These are phyloP conservation scores for Eragrostis tef DNA, from an alignment of 202 grass and related monocot genomes.

Conservation along the genomic window DNA sequence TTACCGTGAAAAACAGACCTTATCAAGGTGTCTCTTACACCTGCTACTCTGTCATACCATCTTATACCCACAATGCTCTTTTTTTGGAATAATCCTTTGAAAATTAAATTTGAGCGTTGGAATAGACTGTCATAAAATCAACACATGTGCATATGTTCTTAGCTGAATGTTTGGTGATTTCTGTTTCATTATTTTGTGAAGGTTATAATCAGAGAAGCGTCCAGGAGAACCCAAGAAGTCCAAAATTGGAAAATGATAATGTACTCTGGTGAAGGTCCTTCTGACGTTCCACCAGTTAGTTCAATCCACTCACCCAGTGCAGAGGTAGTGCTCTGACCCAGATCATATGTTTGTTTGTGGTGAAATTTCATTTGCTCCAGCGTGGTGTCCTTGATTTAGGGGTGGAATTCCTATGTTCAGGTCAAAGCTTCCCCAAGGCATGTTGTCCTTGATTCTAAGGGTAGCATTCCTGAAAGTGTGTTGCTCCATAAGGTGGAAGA, in stretches of 20 bases:
- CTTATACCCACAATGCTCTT: no score
- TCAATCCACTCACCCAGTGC: conserved; percentile 50
- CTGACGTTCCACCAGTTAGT: conserved; percentile 46
- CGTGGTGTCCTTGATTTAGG: not conserved
- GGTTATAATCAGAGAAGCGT: conserved; percentile 68
- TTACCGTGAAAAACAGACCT: no score
- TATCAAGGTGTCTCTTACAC: no score
- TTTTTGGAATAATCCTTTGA: not conserved
- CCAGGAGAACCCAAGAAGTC: conserved; percentile 52
- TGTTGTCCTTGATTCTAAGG: conserved; percentile 26
- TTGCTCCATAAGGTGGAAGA: conserved; percentile 68
- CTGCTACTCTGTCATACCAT: no score
- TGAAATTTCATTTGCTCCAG: conserved; percentile 20
- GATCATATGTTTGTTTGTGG: conserved; percentile 1
- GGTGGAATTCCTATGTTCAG: conserved; percentile 32
- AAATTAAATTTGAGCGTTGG: not conserved
- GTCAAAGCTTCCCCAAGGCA: conserved; percentile 48
- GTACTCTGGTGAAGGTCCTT: conserved; percentile 49
- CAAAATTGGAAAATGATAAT: conserved; percentile 36
- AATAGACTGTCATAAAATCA: not conserved
- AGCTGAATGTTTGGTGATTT: conserved; percentile 13
- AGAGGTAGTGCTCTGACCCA: conserved; percentile 48
- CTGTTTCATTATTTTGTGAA: conserved; percentile 41
- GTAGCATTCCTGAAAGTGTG: conserved; percentile 42
- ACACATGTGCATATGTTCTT: conserved; percentile 16